Evolutionary conservation across 805 yeast species (phyloP).

Genomic region (Blastobotrys muscicola): DNA sequence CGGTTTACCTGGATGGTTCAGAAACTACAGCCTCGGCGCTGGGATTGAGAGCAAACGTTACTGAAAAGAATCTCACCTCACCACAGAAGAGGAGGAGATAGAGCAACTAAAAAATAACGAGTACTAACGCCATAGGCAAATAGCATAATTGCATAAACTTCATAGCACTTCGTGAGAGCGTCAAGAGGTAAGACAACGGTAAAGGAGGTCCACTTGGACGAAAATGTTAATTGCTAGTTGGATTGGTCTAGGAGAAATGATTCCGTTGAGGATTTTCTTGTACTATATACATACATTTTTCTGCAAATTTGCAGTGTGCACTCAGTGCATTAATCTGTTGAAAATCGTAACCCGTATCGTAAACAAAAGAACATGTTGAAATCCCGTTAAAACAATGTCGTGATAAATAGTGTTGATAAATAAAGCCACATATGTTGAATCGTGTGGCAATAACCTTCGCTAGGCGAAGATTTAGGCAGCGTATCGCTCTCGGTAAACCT

Average conservation of each 20-base stretch:
- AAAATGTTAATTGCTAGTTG: too few relatives aligned
- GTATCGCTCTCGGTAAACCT: constrained; percentile 71
- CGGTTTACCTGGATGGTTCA: background rate
- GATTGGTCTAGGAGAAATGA: background rate
- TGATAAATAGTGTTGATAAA: background rate
- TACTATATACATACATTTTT: too few relatives aligned
- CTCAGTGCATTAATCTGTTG: background rate
- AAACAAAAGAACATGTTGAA: constrained; percentile 2
- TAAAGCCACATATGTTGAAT: constrained; percentile 1
- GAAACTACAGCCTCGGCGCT: background rate
- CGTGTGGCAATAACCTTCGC: constrained; percentile 1
- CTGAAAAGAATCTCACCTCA: background rate
- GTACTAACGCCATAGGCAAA: too few relatives aligned
- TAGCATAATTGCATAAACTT: too few relatives aligned
- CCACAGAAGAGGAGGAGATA: background rate
- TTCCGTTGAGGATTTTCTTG: background rate
- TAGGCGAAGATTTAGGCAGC: constrained; percentile 14
- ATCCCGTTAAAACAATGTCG: constrained; percentile 1
- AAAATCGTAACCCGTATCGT: background rate
- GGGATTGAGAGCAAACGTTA: too few relatives aligned
- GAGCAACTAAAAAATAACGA: too few relatives aligned
- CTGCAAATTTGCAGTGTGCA: background rate
- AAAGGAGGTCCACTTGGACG: too few relatives aligned
- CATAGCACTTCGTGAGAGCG: too few relatives aligned
- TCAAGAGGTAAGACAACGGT: too few relatives aligned